phyloP scores from a whole-genome alignment of 2,329 filamentous ascomycete species.

The Aspergillus brunneoviolaceus region DNA sequence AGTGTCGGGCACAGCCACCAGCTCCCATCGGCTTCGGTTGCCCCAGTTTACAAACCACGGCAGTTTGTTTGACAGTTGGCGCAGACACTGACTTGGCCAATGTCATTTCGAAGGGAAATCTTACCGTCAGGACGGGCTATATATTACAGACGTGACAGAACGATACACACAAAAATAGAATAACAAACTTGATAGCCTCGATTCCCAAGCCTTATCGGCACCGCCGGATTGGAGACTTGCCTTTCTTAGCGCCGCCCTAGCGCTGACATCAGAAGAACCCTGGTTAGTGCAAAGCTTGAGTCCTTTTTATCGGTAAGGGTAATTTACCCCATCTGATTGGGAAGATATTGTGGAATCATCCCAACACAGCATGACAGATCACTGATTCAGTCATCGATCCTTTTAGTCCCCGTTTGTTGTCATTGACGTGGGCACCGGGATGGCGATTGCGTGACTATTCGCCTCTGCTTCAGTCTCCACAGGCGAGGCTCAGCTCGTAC shows the following conservation, averaged over 20 bases:
- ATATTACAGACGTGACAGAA: neutral
- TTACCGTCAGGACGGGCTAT: neutral
- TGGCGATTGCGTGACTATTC: too few relatives aligned
- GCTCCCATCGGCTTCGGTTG: neutral
- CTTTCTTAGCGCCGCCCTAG: neutral
- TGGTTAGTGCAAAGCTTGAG: neutral
- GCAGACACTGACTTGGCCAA: neutral
- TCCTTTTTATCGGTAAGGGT: conserved; percentile 2
- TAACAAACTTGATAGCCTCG: neutral
- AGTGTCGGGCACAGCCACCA: neutral
- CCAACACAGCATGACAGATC: conserved; percentile 7
- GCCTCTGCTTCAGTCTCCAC: neutral
- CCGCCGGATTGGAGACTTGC: neutral
- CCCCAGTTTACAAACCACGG: neutral
- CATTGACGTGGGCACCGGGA: neutral
- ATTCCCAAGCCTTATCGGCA: neutral
- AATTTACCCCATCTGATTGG: neutral
- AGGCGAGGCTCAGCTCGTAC: neutral
- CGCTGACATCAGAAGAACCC: neutral
- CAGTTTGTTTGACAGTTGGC: neutral
- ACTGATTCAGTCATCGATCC: neutral
- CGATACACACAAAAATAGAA: neutral
- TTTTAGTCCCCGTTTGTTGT: neutral
- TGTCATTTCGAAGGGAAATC: neutral
- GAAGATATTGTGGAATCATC: neutral